Base-by-base conservation (phyloP, 371 early-diverging fungal species). In the Saksenaea vasiformis region DNA sequence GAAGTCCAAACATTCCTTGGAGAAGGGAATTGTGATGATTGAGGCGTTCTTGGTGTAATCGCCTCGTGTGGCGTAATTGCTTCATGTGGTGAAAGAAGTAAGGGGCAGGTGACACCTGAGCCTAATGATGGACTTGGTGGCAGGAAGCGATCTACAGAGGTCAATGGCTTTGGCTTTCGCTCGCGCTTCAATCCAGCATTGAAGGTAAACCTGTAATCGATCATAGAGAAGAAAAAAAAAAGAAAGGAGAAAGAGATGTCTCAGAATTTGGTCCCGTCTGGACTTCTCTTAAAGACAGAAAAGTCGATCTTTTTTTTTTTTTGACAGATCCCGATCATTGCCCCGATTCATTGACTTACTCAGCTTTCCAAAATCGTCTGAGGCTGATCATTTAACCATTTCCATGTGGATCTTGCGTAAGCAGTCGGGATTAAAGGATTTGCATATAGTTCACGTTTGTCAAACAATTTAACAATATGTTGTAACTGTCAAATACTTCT, bases 31-130 rank as follows among this genome's bases (percentile, higher is more conserved):
- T 38, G 26, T 5, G 61, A 54, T 13, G 61, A 19, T 31, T 35
- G 61, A 15, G 61, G 61, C 22, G 54, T 54, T 36, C 34, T 34
- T 58, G 58, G 58, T 39, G 39, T 27, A 22, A 9, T 56, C 8
- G 60, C 27, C 44, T n/a, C 4, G 47, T 14, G 15, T 38, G 38
- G 1, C 13, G 13, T 15, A 47, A 47, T 47, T 9, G 51, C 51
- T 47, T 47, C 51, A 22, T 47, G 51, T 47, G 51, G 51, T 22
- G 51, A 47, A 3, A 47, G 22, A 47, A 47, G 51, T 22, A 47
- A 47, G 24, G 51, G 51, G 22, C 10, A 10, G 5, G 51, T 47
- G 5, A 47, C 51, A 10, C 51, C 51, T 0, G 51, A 47, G 9
- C 51, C 51, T 17, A 47, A 11, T 47, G 51, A 47, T 22, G 17